phyloP scores from a whole-genome alignment of 495 filamentous ascomycete genomes.

The Penicilliopsis zonata region DNA sequence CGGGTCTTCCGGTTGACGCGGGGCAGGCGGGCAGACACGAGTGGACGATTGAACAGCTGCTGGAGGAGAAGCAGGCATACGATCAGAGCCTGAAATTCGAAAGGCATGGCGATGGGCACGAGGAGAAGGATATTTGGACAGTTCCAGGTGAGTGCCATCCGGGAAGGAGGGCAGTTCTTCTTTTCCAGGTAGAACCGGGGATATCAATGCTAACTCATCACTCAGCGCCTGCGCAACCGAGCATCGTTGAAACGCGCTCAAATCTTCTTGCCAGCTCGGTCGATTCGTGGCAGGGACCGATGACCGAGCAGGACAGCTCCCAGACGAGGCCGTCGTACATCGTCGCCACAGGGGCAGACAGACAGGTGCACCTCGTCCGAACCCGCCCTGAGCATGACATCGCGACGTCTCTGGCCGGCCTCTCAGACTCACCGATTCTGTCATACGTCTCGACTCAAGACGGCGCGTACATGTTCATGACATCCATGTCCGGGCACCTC shows the following conservation, averaged over 20 bases:
- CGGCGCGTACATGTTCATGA: conserved; percentile 29
- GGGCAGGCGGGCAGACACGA: conserved; percentile 23
- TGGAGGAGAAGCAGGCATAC: conserved; percentile 54
- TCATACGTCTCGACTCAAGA: conserved; percentile 26
- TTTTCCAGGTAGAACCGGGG: not conserved
- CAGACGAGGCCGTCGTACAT: conserved; percentile 14
- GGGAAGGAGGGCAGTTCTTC: not conserved
- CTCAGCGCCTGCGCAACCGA: conserved; percentile 37
- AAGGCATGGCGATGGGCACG: conserved; percentile 26
- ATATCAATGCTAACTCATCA: not conserved
- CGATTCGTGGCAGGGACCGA: conserved; percentile 20
- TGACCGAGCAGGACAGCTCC: conserved; percentile 5
- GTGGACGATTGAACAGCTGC: conserved; percentile 50
- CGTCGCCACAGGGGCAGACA: conserved; percentile 41
- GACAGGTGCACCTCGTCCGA: conserved; percentile 34
- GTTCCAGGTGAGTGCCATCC: conserved; percentile 36
- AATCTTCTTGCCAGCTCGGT: conserved; percentile 45
- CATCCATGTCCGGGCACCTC: conserved; percentile 55
- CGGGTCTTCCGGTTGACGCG: conserved; percentile 36
- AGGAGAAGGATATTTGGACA: conserved; percentile 32
- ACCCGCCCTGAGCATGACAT: conserved; percentile 12
- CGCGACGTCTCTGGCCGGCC: conserved; percentile 17
- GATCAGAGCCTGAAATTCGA: conserved; percentile 47
- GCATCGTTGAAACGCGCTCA: conserved; percentile 29
- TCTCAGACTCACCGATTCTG: conserved; percentile 51